These are phyloP conservation scores for Actinidia arguta DNA, from an alignment of 179 eudicot species.

Conservation along the genomic window DNA sequence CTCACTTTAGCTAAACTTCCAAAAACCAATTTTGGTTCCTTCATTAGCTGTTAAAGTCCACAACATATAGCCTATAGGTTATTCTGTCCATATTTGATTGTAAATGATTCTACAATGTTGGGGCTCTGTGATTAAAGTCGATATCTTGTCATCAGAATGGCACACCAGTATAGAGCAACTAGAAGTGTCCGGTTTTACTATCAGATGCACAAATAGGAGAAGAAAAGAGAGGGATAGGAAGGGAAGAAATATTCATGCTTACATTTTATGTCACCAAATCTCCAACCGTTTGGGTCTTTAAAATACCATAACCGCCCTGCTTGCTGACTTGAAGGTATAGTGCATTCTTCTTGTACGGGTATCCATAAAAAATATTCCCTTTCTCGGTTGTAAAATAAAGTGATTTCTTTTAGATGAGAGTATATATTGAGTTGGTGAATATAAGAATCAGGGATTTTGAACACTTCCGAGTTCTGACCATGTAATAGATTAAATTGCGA, in stretches of 20 bases:
- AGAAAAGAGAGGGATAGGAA: too few relatives aligned
- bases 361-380: neutral
- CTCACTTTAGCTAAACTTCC: neutral
- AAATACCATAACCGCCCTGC: neutral
- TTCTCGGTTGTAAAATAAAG: neutral
- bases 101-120: neutral
- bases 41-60: neutral
- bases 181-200: too few relatives aligned
- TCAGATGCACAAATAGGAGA: too few relatives aligned
- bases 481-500: neutral
- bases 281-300: neutral
- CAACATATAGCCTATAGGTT: neutral
- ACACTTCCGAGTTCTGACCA: neutral
- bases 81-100: neutral
- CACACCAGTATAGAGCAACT: too few relatives aligned
- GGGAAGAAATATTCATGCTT: neutral
- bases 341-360: neutral
- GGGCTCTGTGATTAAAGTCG: slow-evolving; percentile 4
- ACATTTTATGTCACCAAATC: neutral
- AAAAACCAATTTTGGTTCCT: neutral
- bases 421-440: neutral
- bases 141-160: neutral
- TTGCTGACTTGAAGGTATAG: neutral
- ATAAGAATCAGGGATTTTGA: too few relatives aligned
- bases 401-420: neutral